Conservation (phyloP, 179 eudicot species). For the Gypsophila paniculata region DNA sequence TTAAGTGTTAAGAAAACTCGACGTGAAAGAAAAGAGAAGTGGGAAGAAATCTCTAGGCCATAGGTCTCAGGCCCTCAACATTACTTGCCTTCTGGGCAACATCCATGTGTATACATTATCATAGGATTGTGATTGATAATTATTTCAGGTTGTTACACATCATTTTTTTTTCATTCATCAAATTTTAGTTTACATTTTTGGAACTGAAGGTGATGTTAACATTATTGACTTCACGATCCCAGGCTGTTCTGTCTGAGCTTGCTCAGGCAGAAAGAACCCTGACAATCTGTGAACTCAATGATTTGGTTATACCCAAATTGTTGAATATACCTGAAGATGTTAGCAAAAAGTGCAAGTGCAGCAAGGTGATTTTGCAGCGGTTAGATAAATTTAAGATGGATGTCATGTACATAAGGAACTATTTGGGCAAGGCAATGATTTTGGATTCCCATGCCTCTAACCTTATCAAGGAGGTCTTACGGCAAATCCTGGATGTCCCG, state of each 20-base stretch:
- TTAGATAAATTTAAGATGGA: slow-evolving; percentile 16
- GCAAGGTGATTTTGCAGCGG: slow-evolving; percentile 11
- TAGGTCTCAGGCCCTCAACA: slow-evolving; percentile 9
- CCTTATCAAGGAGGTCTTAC: slow-evolving; percentile 15
- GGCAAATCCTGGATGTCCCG: slow-evolving; percentile 14
- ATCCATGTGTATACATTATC: background rate
- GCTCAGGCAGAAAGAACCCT: slow-evolving; percentile 13
- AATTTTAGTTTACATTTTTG: background rate
- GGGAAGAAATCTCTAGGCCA: background rate
- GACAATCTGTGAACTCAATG: slow-evolving; percentile 14
- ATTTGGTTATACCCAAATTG: slow-evolving; percentile 19
- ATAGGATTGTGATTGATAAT: background rate
- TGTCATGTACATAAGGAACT: slow-evolving; percentile 9
- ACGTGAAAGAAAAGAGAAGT: no score
- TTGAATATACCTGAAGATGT: slow-evolving; percentile 15
- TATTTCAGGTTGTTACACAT: background rate
- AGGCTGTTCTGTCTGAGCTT: slow-evolving; percentile 11
- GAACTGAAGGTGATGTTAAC: background rate
- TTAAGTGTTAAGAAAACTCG: no score
- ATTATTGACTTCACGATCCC: slow-evolving; percentile 4
- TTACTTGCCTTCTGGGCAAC: slow-evolving; percentile 15
- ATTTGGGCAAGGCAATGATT: background rate
- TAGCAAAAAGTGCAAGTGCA: background rate
- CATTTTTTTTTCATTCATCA: background rate
- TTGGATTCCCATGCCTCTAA: background rate